Base-by-base conservation (phyloP, 345 rosid species). In the Pugionium dolabratum region DNA sequence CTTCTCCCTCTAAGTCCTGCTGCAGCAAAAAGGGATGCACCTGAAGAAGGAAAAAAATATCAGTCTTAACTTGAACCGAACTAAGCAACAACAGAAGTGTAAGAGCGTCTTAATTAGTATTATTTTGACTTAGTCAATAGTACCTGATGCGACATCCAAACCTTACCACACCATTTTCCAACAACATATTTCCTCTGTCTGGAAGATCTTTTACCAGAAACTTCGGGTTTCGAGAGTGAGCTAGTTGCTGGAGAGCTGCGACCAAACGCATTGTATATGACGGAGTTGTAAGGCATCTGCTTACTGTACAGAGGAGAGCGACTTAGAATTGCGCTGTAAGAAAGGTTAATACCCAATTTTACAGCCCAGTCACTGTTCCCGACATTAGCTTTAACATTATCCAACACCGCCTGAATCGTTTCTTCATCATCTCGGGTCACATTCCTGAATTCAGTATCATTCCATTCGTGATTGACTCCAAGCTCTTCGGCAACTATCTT, bases 61-160 rank as follows among this genome's bases (percentile, higher is more conserved):
- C 9, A 37, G 44, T 54, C 18, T 54, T 47, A 9, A 47, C 4
- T 1, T 32, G 27, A 64, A 62, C 33, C 57, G 31, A 63, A 62
- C 54, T 28, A 26, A 34, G 11, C 9, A 54, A 37, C 37, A 63
- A 71, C 62, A 69, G 35, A 43, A 34, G 25, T 62, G 36, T 62
- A 39, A 4, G 4, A 31, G 37, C 31, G 44, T 62, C 25, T 10
- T 4, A 54, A 8, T 47, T 18, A 70, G 45, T 61, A 61, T 11
- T 41, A 33, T 42, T 37, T 43, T 60, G 9, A 9, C 6, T 40
- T 41, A 41, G 11, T 7, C 6, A 29, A 30, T 53, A 49, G 54
- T 72, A 92, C 93, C 84, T 86, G 97, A 83, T 84, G 88, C 61
- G 98, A 93, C 97, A 86, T 93, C 97, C 98, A 93, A 73, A 90